Base-by-base conservation (phyloP, 129 eudicot species). In the Artemisia argyi region DNA sequence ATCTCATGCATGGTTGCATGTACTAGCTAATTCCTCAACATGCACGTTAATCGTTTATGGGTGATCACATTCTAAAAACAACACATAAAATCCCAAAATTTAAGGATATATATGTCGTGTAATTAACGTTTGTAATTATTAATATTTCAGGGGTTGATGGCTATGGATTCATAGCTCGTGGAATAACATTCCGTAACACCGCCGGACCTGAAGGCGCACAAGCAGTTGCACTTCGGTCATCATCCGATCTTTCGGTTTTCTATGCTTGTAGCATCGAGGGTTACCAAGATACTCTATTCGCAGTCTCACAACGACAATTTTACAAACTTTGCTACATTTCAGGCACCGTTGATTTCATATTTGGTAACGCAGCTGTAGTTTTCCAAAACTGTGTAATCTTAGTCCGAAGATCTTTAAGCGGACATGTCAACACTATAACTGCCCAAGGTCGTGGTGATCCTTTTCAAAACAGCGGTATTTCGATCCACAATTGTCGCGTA, bases 401-500 rank as follows among this genome's bases (percentile, higher is more conserved):
- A 49, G 95, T 85, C 1, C 73, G 90, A 18, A 78, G 67, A 39
- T 95, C 97, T 7, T 35, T 88, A 42, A 62, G 9, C 2, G 97
- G 97, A 15, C 92, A 88, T 60, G 78, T 73, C n/a, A 91, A 91
- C 68, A 78, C 82, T 39, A 82, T 91, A 28, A 88, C 97, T 3
- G 97, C 97, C 32, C 97, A 91, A 73, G 97, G 95, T 3, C 82
- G 95, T 1, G 85, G 78, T 12, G 97, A 91, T 66, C 97, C 95
- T 0, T 83, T 73, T 72, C 95, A 91, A 16, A 91, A 91, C 75
- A 91, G 88, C 10, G 95, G 95, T 0, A 87, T 91, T 17, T 85
- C 97, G 0, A 88, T 91, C 78, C 97, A 91, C 71, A 74, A 85
- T 53, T 81, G 79, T 0, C 86, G 82, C 3, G 76, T 91, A 58